Conservation (phyloP, 179 eudicot genomes). For the Silene coronaria region DNA sequence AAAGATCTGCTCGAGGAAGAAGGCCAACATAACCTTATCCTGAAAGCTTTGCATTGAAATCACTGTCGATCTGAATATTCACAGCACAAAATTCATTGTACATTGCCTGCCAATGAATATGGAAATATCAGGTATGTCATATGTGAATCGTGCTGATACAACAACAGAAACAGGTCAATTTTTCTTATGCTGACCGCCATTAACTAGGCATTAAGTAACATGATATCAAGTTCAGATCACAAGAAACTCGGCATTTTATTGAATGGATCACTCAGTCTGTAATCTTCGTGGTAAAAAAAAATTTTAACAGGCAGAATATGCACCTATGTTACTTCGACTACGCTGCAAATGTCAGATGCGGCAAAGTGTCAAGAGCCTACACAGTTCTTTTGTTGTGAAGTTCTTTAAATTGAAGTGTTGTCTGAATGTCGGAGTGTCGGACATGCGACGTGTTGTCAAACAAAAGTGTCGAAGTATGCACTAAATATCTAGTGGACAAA, state of each 20-base stretch:
- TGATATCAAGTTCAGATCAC: not conserved
- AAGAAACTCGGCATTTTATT: constrained; percentile 7
- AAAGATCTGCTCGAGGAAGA: constrained; percentile 55
- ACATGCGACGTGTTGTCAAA: too few species aligned
- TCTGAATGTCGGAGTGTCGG: too few species aligned
- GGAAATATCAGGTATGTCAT: not conserved
- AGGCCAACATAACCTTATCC: constrained; percentile 88
- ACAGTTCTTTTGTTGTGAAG: too few species aligned
- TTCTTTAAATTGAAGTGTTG: too few species aligned
- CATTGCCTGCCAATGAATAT: constrained; percentile 60
- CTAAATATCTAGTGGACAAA: too few species aligned
- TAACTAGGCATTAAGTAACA: not conserved
- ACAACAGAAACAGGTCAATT: not conserved
- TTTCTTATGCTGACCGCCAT: not conserved
- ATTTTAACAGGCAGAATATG: not conserved
- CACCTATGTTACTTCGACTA: too few species aligned
- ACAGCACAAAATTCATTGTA: constrained; percentile 79
- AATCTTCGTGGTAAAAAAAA: not conserved
- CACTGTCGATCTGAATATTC: constrained; percentile 91
- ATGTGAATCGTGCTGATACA: not conserved
- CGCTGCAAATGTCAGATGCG: too few species aligned
- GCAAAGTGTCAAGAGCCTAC: too few species aligned
- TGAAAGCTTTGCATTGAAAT: constrained; percentile 87
- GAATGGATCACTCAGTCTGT: not conserved
- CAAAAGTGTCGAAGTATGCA: too few species aligned